Conservation (phyloP, 176 grass and related monocot species). For the Rhynchospora tenuis region DNA sequence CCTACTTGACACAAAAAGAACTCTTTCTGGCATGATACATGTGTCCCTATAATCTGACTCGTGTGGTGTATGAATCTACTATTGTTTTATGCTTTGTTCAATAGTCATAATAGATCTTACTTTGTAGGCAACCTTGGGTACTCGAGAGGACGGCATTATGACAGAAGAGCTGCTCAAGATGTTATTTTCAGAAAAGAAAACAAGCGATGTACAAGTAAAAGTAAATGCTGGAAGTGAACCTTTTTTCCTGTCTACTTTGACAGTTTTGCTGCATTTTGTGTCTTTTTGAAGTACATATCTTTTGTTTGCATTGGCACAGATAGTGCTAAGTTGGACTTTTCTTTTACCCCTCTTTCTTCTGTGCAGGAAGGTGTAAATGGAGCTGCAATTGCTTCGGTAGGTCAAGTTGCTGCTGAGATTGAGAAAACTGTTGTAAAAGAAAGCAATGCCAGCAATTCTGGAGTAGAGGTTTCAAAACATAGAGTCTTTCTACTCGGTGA, state of each 20-base stretch:
- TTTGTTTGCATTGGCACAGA: background rate
- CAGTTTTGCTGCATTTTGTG: background rate
- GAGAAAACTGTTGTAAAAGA: constrained; percentile 41
- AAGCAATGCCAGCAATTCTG: constrained; percentile 28
- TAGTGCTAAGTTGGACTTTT: background rate
- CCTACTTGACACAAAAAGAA: background rate
- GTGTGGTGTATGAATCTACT: background rate
- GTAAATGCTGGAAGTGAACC: constrained; percentile 19
- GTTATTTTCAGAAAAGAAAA: constrained; percentile 38
- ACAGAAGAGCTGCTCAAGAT: constrained; percentile 64
- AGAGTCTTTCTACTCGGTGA: constrained; percentile 90
- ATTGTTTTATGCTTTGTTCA: background rate
- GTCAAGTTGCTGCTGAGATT: constrained; percentile 42
- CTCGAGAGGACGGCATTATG: constrained; percentile 61
- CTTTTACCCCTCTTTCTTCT: background rate
- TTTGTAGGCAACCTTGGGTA: constrained; percentile 54
- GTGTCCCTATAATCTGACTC: background rate
- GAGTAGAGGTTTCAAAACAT: constrained; percentile 35
- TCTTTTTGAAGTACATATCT: background rate
- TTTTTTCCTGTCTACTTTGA: background rate
- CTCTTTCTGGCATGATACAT: background rate
- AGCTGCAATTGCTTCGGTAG: constrained; percentile 38
- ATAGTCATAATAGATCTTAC: background rate
- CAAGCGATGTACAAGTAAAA: constrained; percentile 4
- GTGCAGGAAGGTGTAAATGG: constrained; percentile 56